A percentile compares a stretch with the other conserved stretches of the same genome.
Evolutionary conservation across 164 flowering plant genomes (phyloP).

Genomic region (Tetracentron sinense): DNA sequence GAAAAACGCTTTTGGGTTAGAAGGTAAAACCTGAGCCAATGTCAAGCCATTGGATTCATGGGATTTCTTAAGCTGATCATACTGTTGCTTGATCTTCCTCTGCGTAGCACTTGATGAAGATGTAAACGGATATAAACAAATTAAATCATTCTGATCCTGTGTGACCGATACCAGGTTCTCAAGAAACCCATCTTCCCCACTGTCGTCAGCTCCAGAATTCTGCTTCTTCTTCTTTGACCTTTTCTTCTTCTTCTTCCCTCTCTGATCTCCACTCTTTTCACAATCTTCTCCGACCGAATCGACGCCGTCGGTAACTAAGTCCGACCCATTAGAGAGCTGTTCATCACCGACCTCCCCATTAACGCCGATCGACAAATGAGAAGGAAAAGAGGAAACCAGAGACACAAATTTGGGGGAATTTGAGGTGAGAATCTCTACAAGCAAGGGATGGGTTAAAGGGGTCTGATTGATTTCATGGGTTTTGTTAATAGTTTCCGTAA

Average conservation of each 20-base stretch:
- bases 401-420: conserved; percentile 38
- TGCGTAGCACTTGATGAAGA: conserved; percentile 66
- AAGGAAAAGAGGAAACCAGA: conserved; percentile 3
- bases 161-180: conserved; percentile 14
- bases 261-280: conserved; percentile 17
- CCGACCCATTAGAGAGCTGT: conserved; percentile 26
- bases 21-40: conserved; percentile 52
- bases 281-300: conserved; percentile 15
- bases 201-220: conserved; percentile 23
- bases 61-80: conserved; percentile 71
- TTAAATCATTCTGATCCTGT: conserved; percentile 33
- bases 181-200: conserved; percentile 15
- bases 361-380: conserved; percentile 1
- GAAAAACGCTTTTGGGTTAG: too few relatives aligned
- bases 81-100: conserved; percentile 81
- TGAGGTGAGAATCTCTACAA: conserved; percentile 47
- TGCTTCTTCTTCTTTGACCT: conserved; percentile 41
- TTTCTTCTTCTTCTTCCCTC: conserved; percentile 40
- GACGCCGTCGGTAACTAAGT: conserved; percentile 18
- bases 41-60: conserved; percentile 58
- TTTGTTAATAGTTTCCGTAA: conserved; percentile 2
- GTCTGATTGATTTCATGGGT: conserved; percentile 15
- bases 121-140: conserved; percentile 65
- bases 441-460: conserved; percentile 28
- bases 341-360: conserved; percentile 6